Percentiles rank a stretch among this genome's conserved stretches.
Evolutionary conservation across 768 basidiomycete genomes (phyloP).

Genomic region (Lactarius pseudohatsudake): DNA sequence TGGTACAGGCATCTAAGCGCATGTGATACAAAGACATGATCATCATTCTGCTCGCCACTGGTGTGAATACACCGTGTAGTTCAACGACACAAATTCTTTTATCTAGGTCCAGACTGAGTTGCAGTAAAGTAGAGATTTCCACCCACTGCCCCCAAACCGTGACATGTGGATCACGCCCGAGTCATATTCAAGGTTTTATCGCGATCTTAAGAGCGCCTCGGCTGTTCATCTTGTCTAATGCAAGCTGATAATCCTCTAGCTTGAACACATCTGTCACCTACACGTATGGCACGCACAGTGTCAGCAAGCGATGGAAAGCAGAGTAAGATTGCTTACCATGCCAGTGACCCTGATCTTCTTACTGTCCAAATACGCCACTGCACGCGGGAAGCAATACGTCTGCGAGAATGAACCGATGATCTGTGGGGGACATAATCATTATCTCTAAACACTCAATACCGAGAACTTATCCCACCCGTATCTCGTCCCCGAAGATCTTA

Average conservation of each 20-base stretch:
- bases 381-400: conserved; percentile 86
- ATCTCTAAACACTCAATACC: neutral
- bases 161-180: neutral
- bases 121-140: neutral
- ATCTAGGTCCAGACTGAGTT: neutral
- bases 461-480: conserved; percentile 41
- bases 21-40: neutral
- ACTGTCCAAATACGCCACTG: conserved; percentile 84
- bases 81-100: neutral
- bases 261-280: conserved; percentile 58
- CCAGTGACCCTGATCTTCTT: conserved; percentile 81
- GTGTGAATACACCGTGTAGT: neutral
- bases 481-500: conserved; percentile 77
- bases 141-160: too few relatives aligned
- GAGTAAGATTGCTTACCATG: conserved; percentile 50
- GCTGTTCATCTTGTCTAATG: conserved; percentile 65
- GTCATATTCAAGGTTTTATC: conserved; percentile 42
- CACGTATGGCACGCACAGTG: neutral
- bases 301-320: neutral
- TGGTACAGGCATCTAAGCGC: too few relatives aligned
- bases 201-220: conserved; percentile 53
- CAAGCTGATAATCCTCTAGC: conserved; percentile 60
- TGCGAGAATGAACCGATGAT: conserved; percentile 93
- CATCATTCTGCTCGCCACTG: neutral
- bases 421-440: conserved; percentile 38